Percentiles rank a stretch among this genome's conserved stretches.
Conservation (phyloP, 2,329 filamentous ascomycete genomes). For the Aspergillus transmontanensis region DNA sequence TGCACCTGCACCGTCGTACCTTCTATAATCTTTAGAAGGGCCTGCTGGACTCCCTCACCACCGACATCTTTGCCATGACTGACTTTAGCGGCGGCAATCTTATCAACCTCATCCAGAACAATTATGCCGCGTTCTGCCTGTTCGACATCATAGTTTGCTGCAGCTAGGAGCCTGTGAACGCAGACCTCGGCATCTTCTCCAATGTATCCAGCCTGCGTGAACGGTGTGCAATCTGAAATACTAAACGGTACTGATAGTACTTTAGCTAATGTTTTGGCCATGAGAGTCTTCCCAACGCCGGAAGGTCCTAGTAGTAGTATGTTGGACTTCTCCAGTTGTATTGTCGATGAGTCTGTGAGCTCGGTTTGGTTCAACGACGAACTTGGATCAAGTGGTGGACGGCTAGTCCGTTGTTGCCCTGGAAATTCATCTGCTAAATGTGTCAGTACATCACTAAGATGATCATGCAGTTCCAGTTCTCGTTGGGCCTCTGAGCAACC, state of each 20-base stretch:
- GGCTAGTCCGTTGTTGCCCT: slow-evolving; percentile 59
- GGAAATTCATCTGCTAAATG: slow-evolving; percentile 60
- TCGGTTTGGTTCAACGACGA: slow-evolving; percentile 36
- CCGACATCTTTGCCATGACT: slow-evolving; percentile 90
- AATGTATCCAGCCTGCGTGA: slow-evolving; percentile 96
- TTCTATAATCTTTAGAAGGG: slow-evolving; percentile 92
- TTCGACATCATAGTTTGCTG: slow-evolving; percentile 84
- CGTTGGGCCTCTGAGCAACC: slow-evolving; percentile 6
- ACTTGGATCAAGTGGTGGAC: slow-evolving; percentile 34
- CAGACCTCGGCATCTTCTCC: slow-evolving; percentile 97
- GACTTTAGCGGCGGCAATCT: slow-evolving; percentile 86
- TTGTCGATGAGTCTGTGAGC: slow-evolving; percentile 57
- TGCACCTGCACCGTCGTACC: slow-evolving; percentile 91
- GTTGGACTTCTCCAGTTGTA: slow-evolving; percentile 95
- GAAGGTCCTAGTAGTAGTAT: slow-evolving; percentile 87
- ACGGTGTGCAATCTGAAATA: slow-evolving; percentile 92
- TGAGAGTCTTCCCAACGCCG: slow-evolving; percentile 94
- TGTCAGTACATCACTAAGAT: background rate
- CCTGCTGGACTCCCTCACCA: slow-evolving; percentile 95
- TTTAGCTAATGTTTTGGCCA: slow-evolving; percentile 83
- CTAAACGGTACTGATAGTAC: slow-evolving; percentile 94
- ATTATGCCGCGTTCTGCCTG: slow-evolving; percentile 90
- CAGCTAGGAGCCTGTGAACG: slow-evolving; percentile 85
- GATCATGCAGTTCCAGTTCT: background rate
- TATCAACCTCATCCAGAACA: slow-evolving; percentile 95